phyloP scores from a whole-genome alignment of 2,329 filamentous ascomycete genomes.

The Myriosclerotinia duriaeana region DNA sequence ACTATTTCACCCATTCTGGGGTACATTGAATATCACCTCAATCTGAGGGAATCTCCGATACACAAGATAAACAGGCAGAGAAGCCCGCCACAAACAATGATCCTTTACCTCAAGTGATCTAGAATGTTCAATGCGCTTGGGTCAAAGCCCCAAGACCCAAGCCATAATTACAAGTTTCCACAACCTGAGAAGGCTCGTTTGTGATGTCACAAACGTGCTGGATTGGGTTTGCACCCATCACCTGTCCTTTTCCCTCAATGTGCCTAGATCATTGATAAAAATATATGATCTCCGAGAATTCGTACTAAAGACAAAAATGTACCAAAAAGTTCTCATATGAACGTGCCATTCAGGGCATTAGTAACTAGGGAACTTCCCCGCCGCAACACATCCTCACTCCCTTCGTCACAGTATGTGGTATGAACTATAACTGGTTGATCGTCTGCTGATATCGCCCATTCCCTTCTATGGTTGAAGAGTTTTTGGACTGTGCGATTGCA shows the following conservation, averaged over 20 bases:
- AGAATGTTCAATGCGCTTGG: neutral
- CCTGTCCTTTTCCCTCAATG: neutral
- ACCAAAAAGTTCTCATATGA: too few species aligned
- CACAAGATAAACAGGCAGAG: neutral
- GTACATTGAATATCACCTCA: neutral
- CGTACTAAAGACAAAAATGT: neutral
- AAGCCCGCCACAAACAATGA: neutral
- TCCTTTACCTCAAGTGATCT: neutral
- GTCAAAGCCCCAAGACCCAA: neutral
- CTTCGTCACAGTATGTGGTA: neutral
- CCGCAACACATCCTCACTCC: neutral
- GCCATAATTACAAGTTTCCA: neutral
- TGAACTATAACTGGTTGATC: neutral
- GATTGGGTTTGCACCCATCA: neutral
- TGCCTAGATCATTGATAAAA: neutral
- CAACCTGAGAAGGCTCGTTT: neutral
- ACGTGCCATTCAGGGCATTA: neutral
- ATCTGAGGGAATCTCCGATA: neutral
- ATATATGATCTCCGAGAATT: neutral
- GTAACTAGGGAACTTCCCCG: neutral
- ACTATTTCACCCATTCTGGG: neutral
- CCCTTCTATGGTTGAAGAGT: accelerated
- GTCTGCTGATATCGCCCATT: neutral
- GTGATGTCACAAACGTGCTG: neutral
- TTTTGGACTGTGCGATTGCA: neutral